These are phyloP conservation scores for Xylaria longipes DNA, from an alignment of 495 filamentous ascomycete species.

Conservation along the genomic window DNA sequence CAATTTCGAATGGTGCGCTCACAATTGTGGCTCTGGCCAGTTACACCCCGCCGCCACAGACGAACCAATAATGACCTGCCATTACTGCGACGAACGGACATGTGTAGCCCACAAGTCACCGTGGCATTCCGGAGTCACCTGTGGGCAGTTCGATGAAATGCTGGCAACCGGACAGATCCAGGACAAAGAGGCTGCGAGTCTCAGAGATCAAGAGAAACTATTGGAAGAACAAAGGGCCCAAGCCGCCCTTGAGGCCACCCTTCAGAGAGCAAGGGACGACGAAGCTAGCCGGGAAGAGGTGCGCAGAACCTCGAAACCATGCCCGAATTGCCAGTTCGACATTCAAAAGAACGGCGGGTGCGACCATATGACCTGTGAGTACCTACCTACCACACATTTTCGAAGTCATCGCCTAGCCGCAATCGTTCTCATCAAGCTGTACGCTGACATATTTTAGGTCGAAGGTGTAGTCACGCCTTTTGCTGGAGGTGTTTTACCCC, in stretches of 20 bases:
- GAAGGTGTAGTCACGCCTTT: not conserved
- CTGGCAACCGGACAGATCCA: not conserved
- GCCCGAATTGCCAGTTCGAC: not conserved
- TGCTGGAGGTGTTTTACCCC: not conserved
- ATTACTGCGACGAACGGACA: not conserved
- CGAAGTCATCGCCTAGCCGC: not conserved
- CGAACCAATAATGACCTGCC: constrained; percentile 7
- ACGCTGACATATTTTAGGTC: not conserved
- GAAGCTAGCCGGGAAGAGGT: constrained; percentile 1
- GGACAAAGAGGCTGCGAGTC: not conserved
- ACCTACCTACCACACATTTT: not conserved
- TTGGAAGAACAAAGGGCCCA: not conserved
- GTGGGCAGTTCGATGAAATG: not conserved
- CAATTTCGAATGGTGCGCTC: constrained; percentile 1
- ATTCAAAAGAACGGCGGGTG: not conserved
- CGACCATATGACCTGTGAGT: constrained; percentile 1
- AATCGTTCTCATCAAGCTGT: not conserved
- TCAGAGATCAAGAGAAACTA: not conserved
- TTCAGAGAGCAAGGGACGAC: constrained; percentile 3
- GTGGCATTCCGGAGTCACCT: constrained; percentile 6
- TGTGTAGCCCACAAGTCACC: not conserved
- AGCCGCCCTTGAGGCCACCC: not conserved
- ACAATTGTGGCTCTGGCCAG: constrained; percentile 8
- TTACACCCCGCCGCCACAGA: not conserved
- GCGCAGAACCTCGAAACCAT: not conserved